Evolutionary conservation across 352 stramenopile species (phyloP).

Genomic region (Globisporangium perplexum): DNA sequence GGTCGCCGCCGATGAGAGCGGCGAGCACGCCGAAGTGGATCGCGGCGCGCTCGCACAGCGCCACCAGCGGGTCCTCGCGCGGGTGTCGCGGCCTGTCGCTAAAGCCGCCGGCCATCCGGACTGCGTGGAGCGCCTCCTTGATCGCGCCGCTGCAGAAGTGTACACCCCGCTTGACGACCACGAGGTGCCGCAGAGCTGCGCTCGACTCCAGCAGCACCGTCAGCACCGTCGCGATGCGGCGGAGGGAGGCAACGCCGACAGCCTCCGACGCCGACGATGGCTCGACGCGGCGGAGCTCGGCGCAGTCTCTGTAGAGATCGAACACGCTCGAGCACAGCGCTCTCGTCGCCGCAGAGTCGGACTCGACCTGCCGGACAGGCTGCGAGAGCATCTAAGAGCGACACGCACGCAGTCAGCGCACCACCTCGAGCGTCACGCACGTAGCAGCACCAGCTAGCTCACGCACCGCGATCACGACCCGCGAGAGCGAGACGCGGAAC

Average conservation of each 20-base stretch:
- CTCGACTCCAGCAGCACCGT: constrained; percentile 33
- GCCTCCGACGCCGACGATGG: background rate
- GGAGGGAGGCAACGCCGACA: background rate
- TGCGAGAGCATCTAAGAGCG: background rate
- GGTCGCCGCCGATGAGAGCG: constrained; percentile 29
- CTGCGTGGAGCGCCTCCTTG: constrained; percentile 36
- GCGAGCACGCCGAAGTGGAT: constrained; percentile 50
- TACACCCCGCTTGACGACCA: constrained; percentile 31
- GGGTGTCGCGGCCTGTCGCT: constrained; percentile 22
- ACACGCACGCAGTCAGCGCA: no score
- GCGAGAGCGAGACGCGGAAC: constrained; percentile 36
- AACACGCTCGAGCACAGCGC: constrained; percentile 29
- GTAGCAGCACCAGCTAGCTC: no score
- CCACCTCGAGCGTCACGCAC: no score
- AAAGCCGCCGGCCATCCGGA: constrained; percentile 49
- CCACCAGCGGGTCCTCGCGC: constrained; percentile 25
- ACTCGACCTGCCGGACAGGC: background rate
- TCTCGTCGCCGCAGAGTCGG: constrained; percentile 13
- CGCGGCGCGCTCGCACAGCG: constrained; percentile 32
- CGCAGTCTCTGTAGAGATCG: constrained; percentile 30
- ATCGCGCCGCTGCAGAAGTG: constrained; percentile 27
- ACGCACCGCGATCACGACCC: constrained; percentile 29
- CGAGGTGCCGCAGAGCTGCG: constrained; percentile 16
- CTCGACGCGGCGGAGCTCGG: constrained; percentile 10
- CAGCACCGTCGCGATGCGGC: constrained; percentile 24